Evolutionary conservation across 805 yeast genomes (phyloP), one percentile per base, ranked within the genome.

Genomic region (Yarrowia yakushimensis): DNA sequence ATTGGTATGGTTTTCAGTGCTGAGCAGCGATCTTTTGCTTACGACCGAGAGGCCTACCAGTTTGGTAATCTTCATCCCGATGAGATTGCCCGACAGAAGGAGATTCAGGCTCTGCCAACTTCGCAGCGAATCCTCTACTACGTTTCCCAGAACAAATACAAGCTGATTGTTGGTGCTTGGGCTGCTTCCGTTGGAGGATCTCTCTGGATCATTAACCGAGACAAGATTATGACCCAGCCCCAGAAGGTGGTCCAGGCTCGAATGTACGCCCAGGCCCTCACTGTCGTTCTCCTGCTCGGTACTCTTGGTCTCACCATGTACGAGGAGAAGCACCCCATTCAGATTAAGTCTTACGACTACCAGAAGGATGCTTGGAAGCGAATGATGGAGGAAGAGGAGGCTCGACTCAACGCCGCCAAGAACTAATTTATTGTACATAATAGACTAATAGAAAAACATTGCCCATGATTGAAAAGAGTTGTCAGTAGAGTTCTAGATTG

Each of bases 211-310:
- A 90, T 88, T 60, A 85, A 88, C 76, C 82, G 81, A 68, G 96
- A 90, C 72, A 85, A 84, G 66, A 77, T 85, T 71, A 81, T 90
- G 86, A 82, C 89, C 62, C 81, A 79, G 66, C 76, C 94, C 5
- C 96, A 90, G 76, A 90, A 88, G 73, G 83, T 88, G 54, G 94
- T 87, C 33, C 92, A 87, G 72, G 96, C 96, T 31, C 85, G 96
- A 82, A 89, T 89, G 88, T 89, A 89, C 71, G 96, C 96, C 11
- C 96, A 90, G 74, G 88, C 87, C 66, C 75, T 88, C 62, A 87
- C 96, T 1, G 91, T 90, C 61, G 81, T 81, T 11, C 76, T 89
- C 65, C 76, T 89, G 66, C 74, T 89, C 62, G 90, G 85, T 22
- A 83, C 94, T 0, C 81, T 90, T 63, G 63, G 63, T 52, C 54